Percentiles rank a stretch among this genome's conserved stretches.
Evolutionary conservation across 208 protist species (phyloP).

Genomic region (Crithidia fasciculata): DNA sequence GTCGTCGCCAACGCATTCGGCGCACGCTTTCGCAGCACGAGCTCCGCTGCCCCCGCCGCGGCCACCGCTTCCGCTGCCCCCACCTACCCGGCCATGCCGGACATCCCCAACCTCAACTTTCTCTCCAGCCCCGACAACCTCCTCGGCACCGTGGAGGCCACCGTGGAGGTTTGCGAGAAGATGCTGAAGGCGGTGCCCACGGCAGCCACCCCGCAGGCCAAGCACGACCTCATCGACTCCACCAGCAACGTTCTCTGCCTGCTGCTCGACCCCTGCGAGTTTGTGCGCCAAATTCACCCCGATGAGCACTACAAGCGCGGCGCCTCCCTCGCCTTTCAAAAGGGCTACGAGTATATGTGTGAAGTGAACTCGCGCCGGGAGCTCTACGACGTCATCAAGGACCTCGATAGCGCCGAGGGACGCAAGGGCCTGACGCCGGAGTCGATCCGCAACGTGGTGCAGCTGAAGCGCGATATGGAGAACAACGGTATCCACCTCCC

Average conservation of each 20-base stretch:
- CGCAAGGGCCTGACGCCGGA: slow-evolving; percentile 73
- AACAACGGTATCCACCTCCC: slow-evolving; percentile 91
- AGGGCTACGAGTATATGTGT: slow-evolving; percentile 91
- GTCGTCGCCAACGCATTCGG: slow-evolving; percentile 1
- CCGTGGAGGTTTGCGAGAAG: slow-evolving; percentile 73
- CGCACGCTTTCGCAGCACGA: slow-evolving; percentile 16
- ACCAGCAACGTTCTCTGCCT: slow-evolving; percentile 93
- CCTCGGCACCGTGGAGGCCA: slow-evolving; percentile 69
- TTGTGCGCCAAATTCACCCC: slow-evolving; percentile 91
- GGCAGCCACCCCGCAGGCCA: slow-evolving; percentile 67
- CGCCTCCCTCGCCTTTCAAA: slow-evolving; percentile 82
- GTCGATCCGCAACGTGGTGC: slow-evolving; percentile 89
- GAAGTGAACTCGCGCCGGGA: slow-evolving; percentile 88
- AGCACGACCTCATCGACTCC: slow-evolving; percentile 92
- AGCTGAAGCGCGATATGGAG: slow-evolving; percentile 93
- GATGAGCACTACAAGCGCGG: slow-evolving; percentile 83
- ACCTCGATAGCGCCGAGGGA: slow-evolving; percentile 73
- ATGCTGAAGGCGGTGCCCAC: slow-evolving; percentile 80
- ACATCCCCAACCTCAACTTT: slow-evolving; percentile 83
- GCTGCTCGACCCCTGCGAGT: slow-evolving; percentile 92
- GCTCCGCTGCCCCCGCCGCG: not conserved
- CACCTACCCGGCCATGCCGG: slow-evolving; percentile 28
- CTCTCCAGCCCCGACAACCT: slow-evolving; percentile 66
- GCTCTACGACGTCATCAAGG: slow-evolving; percentile 86
- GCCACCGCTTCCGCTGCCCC: not conserved